These are phyloP conservation scores for Xylaria sp. DNA, from an alignment of 2,329 filamentous ascomycete species.

Conservation along the genomic window DNA sequence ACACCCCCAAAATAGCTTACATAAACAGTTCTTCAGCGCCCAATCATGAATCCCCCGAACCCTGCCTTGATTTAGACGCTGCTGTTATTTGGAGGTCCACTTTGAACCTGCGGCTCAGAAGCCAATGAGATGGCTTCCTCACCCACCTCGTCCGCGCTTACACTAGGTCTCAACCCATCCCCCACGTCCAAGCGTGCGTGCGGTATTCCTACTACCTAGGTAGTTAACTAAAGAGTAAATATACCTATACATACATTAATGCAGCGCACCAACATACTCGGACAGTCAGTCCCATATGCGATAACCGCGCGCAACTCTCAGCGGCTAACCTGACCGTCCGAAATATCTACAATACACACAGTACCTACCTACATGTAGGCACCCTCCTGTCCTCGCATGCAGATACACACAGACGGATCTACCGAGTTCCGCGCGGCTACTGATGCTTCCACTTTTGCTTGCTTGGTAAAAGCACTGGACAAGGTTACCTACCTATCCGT, in stretches of 20 bases:
- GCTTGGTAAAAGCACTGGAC: too few species aligned
- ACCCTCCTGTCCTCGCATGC: background rate
- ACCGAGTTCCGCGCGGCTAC: constrained; percentile 32
- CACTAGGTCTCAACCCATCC: background rate
- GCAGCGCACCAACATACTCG: background rate
- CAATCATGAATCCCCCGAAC: background rate
- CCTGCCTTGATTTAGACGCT: background rate
- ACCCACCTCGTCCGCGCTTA: background rate
- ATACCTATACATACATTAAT: background rate
- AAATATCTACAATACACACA: too few species aligned
- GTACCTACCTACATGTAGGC: background rate
- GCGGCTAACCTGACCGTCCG: too few species aligned
- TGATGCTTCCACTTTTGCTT: constrained; percentile 13
- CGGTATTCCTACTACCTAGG: too few species aligned
- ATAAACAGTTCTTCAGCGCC: background rate
- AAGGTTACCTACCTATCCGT: too few species aligned
- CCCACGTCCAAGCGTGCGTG: constrained; percentile 10
- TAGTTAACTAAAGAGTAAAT: background rate
- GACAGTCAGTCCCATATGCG: too few species aligned
- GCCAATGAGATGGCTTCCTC: constrained; percentile 22
- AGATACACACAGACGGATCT: background rate
- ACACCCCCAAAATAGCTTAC: background rate
- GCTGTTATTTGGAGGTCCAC: background rate
- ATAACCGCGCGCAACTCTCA: constrained; percentile 16
- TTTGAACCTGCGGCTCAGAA: constrained; percentile 22